These are phyloP conservation scores for Pezicula radicicola DNA, from an alignment of 2,329 filamentous ascomycete genomes.

Conservation along the genomic window DNA sequence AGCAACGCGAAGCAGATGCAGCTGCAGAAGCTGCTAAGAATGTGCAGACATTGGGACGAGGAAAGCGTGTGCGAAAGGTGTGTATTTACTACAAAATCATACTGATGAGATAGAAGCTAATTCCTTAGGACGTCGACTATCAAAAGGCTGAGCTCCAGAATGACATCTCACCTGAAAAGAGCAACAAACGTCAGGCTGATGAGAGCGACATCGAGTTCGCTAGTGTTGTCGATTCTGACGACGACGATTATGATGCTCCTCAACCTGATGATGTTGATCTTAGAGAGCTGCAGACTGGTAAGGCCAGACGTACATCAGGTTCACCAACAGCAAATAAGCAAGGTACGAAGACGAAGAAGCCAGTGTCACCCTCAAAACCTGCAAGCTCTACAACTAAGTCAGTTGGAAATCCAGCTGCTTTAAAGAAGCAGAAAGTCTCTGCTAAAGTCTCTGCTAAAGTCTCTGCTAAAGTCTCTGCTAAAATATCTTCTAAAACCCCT, in stretches of 20 bases:
- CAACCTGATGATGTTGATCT: conserved; percentile 14
- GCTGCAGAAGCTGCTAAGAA: conserved; percentile 66
- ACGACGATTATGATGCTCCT: conserved; percentile 22
- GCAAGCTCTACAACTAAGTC: not conserved
- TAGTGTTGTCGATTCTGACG: conserved; percentile 25
- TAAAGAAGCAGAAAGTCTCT: not conserved
- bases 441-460: not conserved
- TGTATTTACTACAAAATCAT: conserved; percentile 3
- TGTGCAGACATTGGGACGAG: conserved; percentile 77
- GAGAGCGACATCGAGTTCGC: conserved; percentile 29
- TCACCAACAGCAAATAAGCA: conserved; percentile 7
- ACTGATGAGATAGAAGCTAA: not conserved
- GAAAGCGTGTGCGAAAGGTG: conserved; percentile 54
- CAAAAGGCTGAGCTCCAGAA: conserved; percentile 11
- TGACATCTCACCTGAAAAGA: conserved; percentile 14
- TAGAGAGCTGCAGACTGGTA: conserved; percentile 9
- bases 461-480: not conserved
- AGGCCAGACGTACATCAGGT: not conserved
- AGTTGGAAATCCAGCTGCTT: not conserved
- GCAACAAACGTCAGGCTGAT: conserved; percentile 4
- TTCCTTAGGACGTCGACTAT: conserved; percentile 13
- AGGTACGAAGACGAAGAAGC: conserved; percentile 4
- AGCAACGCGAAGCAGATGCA: conserved; percentile 76
- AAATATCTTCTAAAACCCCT: not conserved
- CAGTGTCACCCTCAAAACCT: not conserved